Evolutionary conservation across 306 rosid genomes (phyloP).

Genomic region (Cicer bijugum): DNA sequence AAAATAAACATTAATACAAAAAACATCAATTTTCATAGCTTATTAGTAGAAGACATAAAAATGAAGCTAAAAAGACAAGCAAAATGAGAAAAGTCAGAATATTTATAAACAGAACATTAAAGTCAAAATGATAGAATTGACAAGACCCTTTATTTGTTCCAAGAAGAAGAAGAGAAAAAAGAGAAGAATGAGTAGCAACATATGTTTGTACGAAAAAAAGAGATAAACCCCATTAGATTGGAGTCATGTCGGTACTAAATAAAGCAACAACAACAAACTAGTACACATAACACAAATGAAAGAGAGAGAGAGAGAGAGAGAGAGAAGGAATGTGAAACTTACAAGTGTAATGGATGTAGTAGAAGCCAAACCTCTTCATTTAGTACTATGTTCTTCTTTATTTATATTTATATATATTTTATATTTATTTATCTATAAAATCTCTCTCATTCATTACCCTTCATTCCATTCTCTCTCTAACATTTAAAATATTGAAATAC

Average conservation of each 20-base stretch:
- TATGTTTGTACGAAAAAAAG: slow-evolving; percentile 41
- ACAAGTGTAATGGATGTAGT: slow-evolving; percentile 45
- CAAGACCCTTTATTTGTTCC: slow-evolving; percentile 16
- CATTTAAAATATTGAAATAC: not conserved
- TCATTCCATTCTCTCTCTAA: not conserved
- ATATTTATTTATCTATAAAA: not conserved
- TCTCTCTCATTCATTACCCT: not conserved
- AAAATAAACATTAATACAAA: slow-evolving; percentile 27
- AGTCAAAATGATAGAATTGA: slow-evolving; percentile 37
- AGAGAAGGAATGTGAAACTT: slow-evolving; percentile 12
- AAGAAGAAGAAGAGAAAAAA: slow-evolving; percentile 38
- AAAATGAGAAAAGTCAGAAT: not conserved
- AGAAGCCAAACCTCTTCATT: slow-evolving; percentile 37
- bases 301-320: not conserved
- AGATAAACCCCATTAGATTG: slow-evolving; percentile 60
- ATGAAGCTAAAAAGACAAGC: not conserved
- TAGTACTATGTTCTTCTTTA: slow-evolving; percentile 26
- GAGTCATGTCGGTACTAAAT: slow-evolving; percentile 58
- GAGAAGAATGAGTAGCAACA: slow-evolving; percentile 43
- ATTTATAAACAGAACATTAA: slow-evolving; percentile 9
- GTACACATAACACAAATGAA: slow-evolving; percentile 4
- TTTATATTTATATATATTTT: not conserved
- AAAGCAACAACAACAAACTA: slow-evolving; percentile 38
- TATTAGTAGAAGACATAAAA: not conserved
- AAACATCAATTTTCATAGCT: slow-evolving; percentile 23